These are phyloP conservation scores for Aspergillus sp. DNA, from an alignment of 2,329 filamentous ascomycete species.

Conservation along the genomic window DNA sequence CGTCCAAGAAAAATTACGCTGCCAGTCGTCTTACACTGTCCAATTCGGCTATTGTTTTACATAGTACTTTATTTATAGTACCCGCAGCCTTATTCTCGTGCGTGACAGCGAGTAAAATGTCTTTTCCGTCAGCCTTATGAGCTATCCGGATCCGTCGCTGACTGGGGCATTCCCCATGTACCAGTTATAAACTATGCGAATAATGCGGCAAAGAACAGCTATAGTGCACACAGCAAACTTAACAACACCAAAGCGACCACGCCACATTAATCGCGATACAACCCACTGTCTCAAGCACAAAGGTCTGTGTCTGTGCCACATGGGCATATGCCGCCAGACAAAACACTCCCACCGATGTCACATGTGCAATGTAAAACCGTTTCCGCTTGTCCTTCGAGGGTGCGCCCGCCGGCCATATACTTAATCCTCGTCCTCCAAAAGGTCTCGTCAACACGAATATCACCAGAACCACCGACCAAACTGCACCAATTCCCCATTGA, in stretches of 20 bases:
- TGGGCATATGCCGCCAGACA: constrained; percentile 49
- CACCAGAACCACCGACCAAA: constrained; percentile 41
- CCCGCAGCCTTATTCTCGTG: too few species aligned
- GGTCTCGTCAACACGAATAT: constrained; percentile 45
- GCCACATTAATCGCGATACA: constrained; percentile 41
- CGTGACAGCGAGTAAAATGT: too few species aligned
- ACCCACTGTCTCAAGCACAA: constrained; percentile 45
- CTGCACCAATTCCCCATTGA: constrained; percentile 47
- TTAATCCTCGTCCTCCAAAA: constrained; percentile 21
- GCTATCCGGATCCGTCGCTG: too few species aligned
- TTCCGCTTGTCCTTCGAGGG: constrained; percentile 29
- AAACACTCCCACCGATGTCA: constrained; percentile 45
- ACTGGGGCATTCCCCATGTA: too few species aligned
- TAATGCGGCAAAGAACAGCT: background rate
- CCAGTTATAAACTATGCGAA: too few species aligned
- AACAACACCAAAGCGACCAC: constrained; percentile 11
- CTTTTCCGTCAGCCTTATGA: too few species aligned
- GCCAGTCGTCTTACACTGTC: too few species aligned
- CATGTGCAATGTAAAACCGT: constrained; percentile 51
- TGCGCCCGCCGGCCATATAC: constrained; percentile 5
- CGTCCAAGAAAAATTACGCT: too few species aligned
- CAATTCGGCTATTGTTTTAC: too few species aligned
- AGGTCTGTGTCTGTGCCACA: constrained; percentile 49
- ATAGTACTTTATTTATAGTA: too few species aligned
- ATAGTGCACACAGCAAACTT: constrained; percentile 3